Base-by-base conservation (phyloP, 2,329 filamentous ascomycete species). In the Gyromitra esculenta region DNA sequence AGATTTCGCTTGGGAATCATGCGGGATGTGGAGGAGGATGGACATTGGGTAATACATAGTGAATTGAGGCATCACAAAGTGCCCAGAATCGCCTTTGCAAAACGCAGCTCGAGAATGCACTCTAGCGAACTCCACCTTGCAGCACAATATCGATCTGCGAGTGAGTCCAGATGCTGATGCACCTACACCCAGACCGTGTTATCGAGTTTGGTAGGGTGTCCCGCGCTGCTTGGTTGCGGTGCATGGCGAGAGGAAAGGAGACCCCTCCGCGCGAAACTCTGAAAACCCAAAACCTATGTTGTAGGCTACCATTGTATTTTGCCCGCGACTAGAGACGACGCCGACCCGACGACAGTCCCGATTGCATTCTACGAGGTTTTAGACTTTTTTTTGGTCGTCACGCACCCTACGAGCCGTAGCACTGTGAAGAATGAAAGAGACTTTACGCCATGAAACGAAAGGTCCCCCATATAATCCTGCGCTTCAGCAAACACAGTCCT, bases 391-490 rank as follows among this genome's bases (percentile, higher is more conserved):
- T 48, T 69, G 48, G 57, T 54, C 60, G 41, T 63, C 72, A 75
- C 72, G 48, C 64, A 67, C 9, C 64, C 72, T 31, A 62, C 68
- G 52, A 64, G 48, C n/a, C 65, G 67, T 75, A 75, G 63, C 64
- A 74, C 25, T 31, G 72, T 64, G 75, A 77, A 77, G 75, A 74
- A 77, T 74, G 71, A 73, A 76, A 76, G 65, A 65, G 66, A 69
- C 71, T 75, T 56, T 75, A 75, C 71, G 65, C 73, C 63, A 79
- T 79, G 77, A 79, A 78, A 75, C 75, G 77, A 75, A 77, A 75
- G 76, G 69, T 78, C 56, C 75, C 75, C 60, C 75, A 75, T 67
- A 79, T 79, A 75, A 79, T 78, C 69, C 67, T 79, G 73, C 77
- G 77, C 57, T 78, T 79, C 77, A 79, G 75, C 75, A 77, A 77